Conservation (phyloP, 2,329 filamentous ascomycete genomes). For the Myriosclerotinia duriaeana region DNA sequence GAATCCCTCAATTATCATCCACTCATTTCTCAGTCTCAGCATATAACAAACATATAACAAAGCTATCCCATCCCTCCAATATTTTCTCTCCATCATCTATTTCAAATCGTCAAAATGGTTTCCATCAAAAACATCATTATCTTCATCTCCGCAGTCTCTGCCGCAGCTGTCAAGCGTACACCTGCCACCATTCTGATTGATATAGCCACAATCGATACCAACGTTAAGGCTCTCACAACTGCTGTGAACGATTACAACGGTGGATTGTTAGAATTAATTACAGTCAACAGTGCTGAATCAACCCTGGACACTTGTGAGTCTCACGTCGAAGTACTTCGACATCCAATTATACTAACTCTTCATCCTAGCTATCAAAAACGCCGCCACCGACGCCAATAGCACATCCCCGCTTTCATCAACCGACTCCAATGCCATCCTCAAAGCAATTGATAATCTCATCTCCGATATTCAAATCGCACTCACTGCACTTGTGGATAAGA, state of each 20-base stretch:
- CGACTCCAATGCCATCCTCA: conserved; percentile 26
- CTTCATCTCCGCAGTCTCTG: conserved; percentile 25
- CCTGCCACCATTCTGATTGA: conserved; percentile 24
- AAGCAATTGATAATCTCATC: conserved; percentile 17
- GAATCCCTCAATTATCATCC: neutral
- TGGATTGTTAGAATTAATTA: conserved; percentile 23
- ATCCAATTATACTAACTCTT: neutral
- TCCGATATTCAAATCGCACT: conserved; percentile 24
- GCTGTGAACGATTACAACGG: conserved; percentile 44
- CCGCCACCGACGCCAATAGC: conserved; percentile 20
- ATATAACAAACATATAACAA: neutral
- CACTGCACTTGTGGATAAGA: conserved; percentile 26
- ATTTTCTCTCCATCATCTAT: too few species aligned
- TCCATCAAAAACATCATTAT: conserved; percentile 29
- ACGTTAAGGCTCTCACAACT: conserved; percentile 48
- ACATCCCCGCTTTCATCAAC: conserved; percentile 24
- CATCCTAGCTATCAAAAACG: conserved; percentile 13
- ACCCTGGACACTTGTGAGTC: conserved; percentile 23
- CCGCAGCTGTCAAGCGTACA: conserved; percentile 27
- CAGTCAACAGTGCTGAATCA: conserved; percentile 21
- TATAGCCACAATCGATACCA: conserved; percentile 46
- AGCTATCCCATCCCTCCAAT: neutral
- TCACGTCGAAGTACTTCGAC: neutral
- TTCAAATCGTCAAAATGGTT: conserved; percentile 26
- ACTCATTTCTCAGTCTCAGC: neutral